Conservation (phyloP, 345 rosid genomes). For the Euphorbia pulcherrima region DNA sequence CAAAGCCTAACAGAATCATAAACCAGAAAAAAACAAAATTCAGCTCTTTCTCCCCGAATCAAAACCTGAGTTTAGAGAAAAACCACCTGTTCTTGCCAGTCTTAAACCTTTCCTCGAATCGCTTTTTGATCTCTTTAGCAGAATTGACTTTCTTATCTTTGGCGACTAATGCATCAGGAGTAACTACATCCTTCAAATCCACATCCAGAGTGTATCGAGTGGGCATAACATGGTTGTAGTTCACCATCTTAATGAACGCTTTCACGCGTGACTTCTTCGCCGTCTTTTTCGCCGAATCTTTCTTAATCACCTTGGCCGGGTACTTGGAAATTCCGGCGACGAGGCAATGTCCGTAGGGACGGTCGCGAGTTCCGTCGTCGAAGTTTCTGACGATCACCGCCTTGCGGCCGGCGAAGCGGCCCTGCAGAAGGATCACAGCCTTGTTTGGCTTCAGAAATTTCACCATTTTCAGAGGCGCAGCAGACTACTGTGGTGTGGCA, state of each 20-base stretch:
- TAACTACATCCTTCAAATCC: conserved; percentile 5
- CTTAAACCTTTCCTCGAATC: conserved; percentile 3
- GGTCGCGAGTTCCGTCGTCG: neutral
- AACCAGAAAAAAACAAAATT: neutral
- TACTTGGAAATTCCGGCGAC: conserved; percentile 2
- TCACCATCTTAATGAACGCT: neutral
- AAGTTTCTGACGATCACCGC: conserved; percentile 9
- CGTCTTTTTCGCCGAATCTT: conserved; percentile 7
- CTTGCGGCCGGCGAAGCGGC: conserved; percentile 4
- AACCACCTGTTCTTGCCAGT: conserved; percentile 7
- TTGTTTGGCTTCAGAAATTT: conserved; percentile 8
- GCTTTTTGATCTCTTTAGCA: conserved; percentile 4
- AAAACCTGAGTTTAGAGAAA: conserved; percentile 8
- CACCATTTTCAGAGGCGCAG: neutral
- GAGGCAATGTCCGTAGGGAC: neutral
- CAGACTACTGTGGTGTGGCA: neutral
- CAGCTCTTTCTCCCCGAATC: neutral
- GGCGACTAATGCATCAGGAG: conserved; percentile 1
- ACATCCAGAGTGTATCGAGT: conserved; percentile 4
- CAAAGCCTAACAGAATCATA: neutral
- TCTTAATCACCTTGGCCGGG: conserved; percentile 4
- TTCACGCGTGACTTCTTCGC: conserved; percentile 7
- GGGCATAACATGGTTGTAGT: conserved; percentile 4
- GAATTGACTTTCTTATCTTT: conserved; percentile 1
- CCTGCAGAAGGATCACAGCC: conserved; percentile 6